phyloP scores from a whole-genome alignment of 768 basidiomycete genomes.

The Pulveroboletus sp. region DNA sequence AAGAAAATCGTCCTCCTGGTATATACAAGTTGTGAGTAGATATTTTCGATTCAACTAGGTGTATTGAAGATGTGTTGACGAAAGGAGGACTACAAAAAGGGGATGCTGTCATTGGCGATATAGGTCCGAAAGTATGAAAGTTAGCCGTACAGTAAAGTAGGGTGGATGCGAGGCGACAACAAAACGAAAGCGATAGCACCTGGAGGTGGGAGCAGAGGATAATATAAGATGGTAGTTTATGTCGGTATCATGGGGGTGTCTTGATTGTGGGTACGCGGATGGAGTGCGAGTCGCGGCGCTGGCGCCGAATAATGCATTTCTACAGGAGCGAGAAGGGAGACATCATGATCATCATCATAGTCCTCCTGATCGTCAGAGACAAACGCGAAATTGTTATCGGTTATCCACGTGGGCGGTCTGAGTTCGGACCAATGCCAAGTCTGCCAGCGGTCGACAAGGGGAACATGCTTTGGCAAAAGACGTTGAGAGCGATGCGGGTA shows the following conservation, averaged over 20 bases:
- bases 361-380: conserved; percentile 21
- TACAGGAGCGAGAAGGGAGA: conserved; percentile 10
- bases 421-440: conserved; percentile 34
- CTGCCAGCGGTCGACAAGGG: conserved; percentile 29
- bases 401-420: conserved; percentile 24
- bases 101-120: conserved; percentile 21
- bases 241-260: conserved; percentile 13
- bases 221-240: conserved; percentile 12
- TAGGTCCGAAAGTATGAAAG: conserved; percentile 12
- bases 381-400: conserved; percentile 2
- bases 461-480: conserved; percentile 20
- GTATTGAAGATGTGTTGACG: neutral
- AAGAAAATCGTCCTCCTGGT: conserved; percentile 6
- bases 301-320: conserved; percentile 12
- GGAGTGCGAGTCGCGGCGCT: conserved; percentile 11
- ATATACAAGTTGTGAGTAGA: conserved; percentile 27
- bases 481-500: conserved; percentile 24
- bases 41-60: conserved; percentile 13
- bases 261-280: conserved; percentile 8
- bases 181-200: conserved; percentile 17
- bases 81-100: conserved; percentile 21
- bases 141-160: conserved; percentile 26
- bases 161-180: conserved; percentile 16
- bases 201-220: conserved; percentile 4
- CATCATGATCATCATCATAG: conserved; percentile 24